Conservation (phyloP, 2,329 filamentous ascomycete species). For the Coniochaeta sp. region DNA sequence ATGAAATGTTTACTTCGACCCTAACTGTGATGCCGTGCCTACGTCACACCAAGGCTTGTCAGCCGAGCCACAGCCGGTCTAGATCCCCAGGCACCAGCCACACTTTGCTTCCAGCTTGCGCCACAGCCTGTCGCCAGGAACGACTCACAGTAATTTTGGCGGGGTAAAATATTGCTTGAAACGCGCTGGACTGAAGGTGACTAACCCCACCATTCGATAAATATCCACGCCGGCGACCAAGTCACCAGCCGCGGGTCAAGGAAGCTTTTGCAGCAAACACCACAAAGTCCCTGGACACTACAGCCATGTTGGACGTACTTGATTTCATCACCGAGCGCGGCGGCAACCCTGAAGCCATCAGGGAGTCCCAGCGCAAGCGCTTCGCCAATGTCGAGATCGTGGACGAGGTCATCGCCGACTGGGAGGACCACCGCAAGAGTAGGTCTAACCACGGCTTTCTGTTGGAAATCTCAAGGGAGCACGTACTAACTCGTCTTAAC, state of each 20-base stretch:
- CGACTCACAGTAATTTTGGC: not conserved
- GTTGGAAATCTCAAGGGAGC: not conserved
- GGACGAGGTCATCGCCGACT: conserved; percentile 83
- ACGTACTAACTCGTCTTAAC: conserved; percentile 5
- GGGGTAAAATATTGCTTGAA: conserved; percentile 1
- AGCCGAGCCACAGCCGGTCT: not conserved
- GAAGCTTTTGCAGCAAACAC: not conserved
- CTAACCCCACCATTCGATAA: not conserved
- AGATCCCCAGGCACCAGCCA: no score
- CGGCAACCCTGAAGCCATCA: conserved; percentile 85
- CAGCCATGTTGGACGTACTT: not conserved
- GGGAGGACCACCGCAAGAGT: conserved; percentile 73
- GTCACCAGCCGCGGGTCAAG: not conserved
- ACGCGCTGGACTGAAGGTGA: not conserved
- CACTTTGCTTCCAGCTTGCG: no score
- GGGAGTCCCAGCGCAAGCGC: conserved; percentile 81
- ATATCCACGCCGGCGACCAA: not conserved
- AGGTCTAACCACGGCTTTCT: conserved; percentile 4
- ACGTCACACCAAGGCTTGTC: not conserved
- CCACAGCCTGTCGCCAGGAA: no score
- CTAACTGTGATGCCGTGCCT: no score
- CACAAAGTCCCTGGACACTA: not conserved
- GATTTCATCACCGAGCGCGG: conserved; percentile 60
- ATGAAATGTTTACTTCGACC: not conserved
- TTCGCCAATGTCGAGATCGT: conserved; percentile 76